A percentile compares a stretch with the other conserved stretches of the same genome.
These are phyloP conservation scores for Chimonanthus praecox DNA, from an alignment of 164 flowering plant species.

Conservation along the genomic window DNA sequence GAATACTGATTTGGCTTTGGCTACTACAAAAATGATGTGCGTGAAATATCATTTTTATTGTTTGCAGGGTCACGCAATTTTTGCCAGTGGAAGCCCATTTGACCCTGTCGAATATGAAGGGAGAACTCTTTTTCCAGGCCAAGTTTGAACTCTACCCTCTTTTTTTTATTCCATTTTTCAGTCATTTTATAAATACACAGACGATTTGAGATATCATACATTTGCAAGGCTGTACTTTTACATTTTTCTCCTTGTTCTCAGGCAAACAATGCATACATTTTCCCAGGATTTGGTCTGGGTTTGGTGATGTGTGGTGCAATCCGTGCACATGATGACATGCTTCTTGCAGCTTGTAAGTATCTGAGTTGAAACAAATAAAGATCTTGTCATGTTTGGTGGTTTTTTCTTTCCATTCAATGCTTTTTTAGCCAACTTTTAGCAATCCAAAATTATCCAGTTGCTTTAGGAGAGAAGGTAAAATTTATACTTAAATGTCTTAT, in stretches of 20 bases:
- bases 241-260: slow-evolving; percentile 18
- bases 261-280: slow-evolving; percentile 95
- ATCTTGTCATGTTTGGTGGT: too few species aligned
- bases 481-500: too few species aligned
- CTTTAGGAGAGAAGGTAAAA: too few species aligned
- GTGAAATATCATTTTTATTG: neutral
- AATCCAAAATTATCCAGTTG: too few species aligned
- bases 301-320: slow-evolving; percentile 87
- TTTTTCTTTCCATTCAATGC: too few species aligned
- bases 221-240: neutral
- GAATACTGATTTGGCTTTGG: neutral
- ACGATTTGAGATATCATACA: neutral
- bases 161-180: neutral
- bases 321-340: slow-evolving; percentile 92
- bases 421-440: too few species aligned
- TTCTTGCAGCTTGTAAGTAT: slow-evolving; percentile 81
- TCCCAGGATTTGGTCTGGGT: slow-evolving; percentile 96
- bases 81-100: slow-evolving; percentile 96
- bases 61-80: slow-evolving; percentile 84
- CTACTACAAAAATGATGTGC: too few species aligned
- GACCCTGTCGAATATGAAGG: slow-evolving; percentile 74
- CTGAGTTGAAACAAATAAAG: too few species aligned
- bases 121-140: slow-evolving; percentile 64
- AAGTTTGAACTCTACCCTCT: slow-evolving; percentile 33
- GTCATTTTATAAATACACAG: neutral